phyloP scores from a whole-genome alignment of 371 early-diverging fungal species.

The Mortierella sp. region DNA sequence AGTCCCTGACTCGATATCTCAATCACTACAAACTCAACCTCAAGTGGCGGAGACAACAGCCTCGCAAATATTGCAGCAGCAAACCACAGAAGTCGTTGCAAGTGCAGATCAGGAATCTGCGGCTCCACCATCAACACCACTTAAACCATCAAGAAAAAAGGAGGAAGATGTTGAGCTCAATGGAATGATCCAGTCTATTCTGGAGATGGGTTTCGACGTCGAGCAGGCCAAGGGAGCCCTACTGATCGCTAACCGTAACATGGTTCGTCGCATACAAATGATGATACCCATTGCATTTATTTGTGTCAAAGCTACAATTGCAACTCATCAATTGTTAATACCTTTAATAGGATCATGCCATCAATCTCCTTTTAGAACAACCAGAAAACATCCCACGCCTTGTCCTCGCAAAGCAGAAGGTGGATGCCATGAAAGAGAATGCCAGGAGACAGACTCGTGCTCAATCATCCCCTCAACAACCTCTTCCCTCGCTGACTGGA shows the following conservation, averaged over 20 bases:
- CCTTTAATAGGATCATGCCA: conserved; percentile 65
- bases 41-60: background rate
- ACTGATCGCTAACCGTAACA: conserved; percentile 63
- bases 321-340: background rate
- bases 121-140: conserved; percentile 15
- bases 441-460: conserved; percentile 46
- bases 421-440: conserved; percentile 46
- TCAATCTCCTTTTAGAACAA: conserved; percentile 72
- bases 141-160: conserved; percentile 15
- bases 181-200: conserved; percentile 62
- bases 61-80: conserved; percentile 7
- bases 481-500: conserved; percentile 16
- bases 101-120: background rate
- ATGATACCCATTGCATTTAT: background rate
- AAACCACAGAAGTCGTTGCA: background rate
- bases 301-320: background rate
- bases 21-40: background rate
- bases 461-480: conserved; percentile 44
- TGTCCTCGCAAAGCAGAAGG: conserved; percentile 50
- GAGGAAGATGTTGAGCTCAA: conserved; percentile 55
- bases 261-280: conserved; percentile 51
- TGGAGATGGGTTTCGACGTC: conserved; percentile 79
- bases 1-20: conserved; percentile 6
- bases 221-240: conserved; percentile 77
- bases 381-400: conserved; percentile 65